Evolutionary conservation across 345 rosid genomes (phyloP), one percentile per base, ranked within the genome.

Genomic region (Sonneratia alba): DNA sequence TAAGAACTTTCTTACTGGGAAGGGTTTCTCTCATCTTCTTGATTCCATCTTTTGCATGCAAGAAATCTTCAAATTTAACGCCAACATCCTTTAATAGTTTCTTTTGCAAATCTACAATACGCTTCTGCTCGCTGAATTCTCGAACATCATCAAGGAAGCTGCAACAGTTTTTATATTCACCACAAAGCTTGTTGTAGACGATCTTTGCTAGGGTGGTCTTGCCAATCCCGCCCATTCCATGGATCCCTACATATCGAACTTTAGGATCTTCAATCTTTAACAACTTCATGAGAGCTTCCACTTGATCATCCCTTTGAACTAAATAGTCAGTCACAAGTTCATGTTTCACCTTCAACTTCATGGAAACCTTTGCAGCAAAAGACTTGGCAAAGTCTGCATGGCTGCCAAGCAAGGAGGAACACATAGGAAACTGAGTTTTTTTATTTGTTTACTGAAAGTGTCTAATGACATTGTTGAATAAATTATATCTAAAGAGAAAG

Each of bases 1-100:
- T 13, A 5, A 81, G 68, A 48, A 78, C 73, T 21, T 70, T 75
- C 38, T 59, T 74, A 9, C 11, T 5, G 5, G 70, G 32, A 55
- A 74, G 68, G 21, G 53, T 72, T 22, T 55, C 18, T 12, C 1
- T 48, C 18, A 48, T 70, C 24, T 19, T 4, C 9, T 12, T 24
- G 36, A 42, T 3, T 34, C 56, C 59, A 0, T 70, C 62, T 27
- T 19, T 15, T 11, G n/a, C 14, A 38, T 3, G 9, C 1, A 0
- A 10, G 3, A 10, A 12, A 3, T 70, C 18, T 51, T 0, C 21
- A 0, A 0, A n/a, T 7, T 0, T 32, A 0, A 37, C 1, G 11
- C 21, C 1, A 16, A 53, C 6, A 36, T 51, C 16, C 0, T 0
- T 3, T 18, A 53, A 21, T 3, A 70, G 24, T 53, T 55, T 10